phyloP scores from a whole-genome alignment of 2,329 filamentous ascomycete genomes.

The Ophiostoma angusticollis region DNA sequence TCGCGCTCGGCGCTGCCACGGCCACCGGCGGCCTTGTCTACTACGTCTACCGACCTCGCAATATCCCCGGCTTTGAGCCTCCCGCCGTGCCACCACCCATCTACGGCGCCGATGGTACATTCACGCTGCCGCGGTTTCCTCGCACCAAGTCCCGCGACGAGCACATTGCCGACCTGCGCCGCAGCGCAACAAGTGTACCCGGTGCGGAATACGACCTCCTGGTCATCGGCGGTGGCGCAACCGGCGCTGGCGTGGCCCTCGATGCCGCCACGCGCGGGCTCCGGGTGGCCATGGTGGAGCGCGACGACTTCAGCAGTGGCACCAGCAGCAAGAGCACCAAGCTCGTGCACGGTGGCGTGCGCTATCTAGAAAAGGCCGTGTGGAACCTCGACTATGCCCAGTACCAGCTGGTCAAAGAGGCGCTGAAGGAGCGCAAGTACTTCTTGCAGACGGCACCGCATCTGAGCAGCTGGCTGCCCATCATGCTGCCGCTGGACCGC shows the following conservation, averaged over 20 bases:
- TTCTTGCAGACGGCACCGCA: constrained; percentile 75
- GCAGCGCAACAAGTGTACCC: constrained; percentile 20
- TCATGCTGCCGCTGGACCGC: constrained; percentile 68
- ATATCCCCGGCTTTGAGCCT: constrained; percentile 57
- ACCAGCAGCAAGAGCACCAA: constrained; percentile 83
- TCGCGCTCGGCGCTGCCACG: constrained; percentile 29
- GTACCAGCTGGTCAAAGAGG: constrained; percentile 68
- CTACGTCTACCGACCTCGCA: constrained; percentile 52
- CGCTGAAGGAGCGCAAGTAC: constrained; percentile 67
- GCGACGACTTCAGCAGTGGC: constrained; percentile 69
- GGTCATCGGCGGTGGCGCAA: constrained; percentile 68
- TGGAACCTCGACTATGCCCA: constrained; percentile 77
- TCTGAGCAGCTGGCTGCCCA: constrained; percentile 67
- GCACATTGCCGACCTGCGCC: constrained; percentile 49
- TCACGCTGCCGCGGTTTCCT: constrained; percentile 55
- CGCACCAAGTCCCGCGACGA: constrained; percentile 47
- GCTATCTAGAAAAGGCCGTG: constrained; percentile 75
- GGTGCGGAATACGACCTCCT: constrained; percentile 58
- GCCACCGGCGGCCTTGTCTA: constrained; percentile 32
- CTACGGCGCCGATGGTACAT: constrained; percentile 54
- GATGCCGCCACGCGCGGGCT: constrained; percentile 68
- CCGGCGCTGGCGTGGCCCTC: constrained; percentile 66
- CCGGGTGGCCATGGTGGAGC: constrained; percentile 67
- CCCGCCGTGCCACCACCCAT: constrained; percentile 58
- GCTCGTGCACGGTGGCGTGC: constrained; percentile 73